These are phyloP conservation scores for Xenoacremonium recifei DNA, from an alignment of 2,329 filamentous ascomycete species.

Conservation along the genomic window DNA sequence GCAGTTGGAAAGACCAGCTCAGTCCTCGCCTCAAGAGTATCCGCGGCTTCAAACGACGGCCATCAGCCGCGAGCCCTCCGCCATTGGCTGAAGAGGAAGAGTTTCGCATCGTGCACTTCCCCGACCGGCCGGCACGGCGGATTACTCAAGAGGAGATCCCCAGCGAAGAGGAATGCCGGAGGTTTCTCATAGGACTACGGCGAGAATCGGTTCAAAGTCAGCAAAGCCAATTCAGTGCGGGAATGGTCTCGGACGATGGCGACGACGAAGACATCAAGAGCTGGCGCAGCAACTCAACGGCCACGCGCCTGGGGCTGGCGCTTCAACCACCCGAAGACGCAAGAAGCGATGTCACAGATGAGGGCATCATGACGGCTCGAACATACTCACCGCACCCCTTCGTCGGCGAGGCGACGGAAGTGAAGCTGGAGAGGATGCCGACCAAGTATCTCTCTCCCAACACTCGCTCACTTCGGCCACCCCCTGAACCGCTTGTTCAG, in stretches of 20 bases:
- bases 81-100: slow-evolving; percentile 5
- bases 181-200: slow-evolving; percentile 14
- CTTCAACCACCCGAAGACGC: not conserved
- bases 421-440: slow-evolving; percentile 11
- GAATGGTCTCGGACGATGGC: not conserved
- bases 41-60: slow-evolving; percentile 15
- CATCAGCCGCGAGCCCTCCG: slow-evolving; percentile 8
- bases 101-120: slow-evolving; percentile 21
- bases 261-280: not conserved
- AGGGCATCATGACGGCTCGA: not conserved
- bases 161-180: slow-evolving; percentile 21
- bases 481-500: not conserved
- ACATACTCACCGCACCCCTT: slow-evolving; percentile 12
- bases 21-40: slow-evolving; percentile 16
- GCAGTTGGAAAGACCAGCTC: slow-evolving; percentile 21
- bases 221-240: not conserved
- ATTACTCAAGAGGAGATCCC: slow-evolving; percentile 20
- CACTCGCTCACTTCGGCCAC: not conserved
- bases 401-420: slow-evolving; percentile 18
- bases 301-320: not conserved
- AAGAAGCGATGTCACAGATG: not conserved
- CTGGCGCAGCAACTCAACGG: not conserved
- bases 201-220: slow-evolving; percentile 13
- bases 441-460: not conserved
- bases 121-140: slow-evolving; percentile 19